Conservation (phyloP, 352 stramenopile genomes). For the Phytopythium boreale region DNA sequence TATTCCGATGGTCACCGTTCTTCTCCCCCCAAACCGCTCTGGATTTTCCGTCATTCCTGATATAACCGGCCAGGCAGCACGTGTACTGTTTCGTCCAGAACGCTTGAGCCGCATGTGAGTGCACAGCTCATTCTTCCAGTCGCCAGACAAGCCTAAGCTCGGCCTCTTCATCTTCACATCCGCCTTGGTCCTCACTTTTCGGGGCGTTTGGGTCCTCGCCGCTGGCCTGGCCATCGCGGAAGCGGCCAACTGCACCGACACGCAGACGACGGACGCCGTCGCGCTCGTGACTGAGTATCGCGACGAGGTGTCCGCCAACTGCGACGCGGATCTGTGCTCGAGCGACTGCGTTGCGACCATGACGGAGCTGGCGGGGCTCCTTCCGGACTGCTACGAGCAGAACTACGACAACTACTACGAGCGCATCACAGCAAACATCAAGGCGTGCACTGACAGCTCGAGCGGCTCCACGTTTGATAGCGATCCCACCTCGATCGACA, state of each 20-base stretch:
- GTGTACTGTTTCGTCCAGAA: no score
- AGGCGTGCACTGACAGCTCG: not conserved
- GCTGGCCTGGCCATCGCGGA: not conserved
- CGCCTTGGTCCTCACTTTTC: not conserved
- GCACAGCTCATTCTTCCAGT: not conserved
- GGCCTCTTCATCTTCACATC: not conserved
- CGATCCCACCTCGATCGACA: not conserved
- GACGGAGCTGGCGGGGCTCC: not conserved
- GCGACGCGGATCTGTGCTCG: no score
- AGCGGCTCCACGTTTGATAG: not conserved
- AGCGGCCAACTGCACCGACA: not conserved
- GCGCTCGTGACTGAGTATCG: not conserved
- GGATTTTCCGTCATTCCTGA: not conserved
- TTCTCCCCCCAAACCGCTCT: not conserved
- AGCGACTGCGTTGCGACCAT: no score
- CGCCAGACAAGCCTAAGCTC: not conserved
- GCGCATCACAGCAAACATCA: not conserved
- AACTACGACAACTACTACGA: not conserved
- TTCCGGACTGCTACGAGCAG: not conserved
- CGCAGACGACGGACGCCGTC: not conserved
- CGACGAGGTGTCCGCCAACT: not conserved
- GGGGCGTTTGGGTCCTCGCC: not conserved
- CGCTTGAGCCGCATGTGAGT: no score
- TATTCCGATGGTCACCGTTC: no score
- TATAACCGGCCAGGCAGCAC: no score